Evolutionary conservation across 306 rosid genomes (phyloP), one percentile per base, ranked within the genome.

Genomic region (Echinosophora koreensis): DNA sequence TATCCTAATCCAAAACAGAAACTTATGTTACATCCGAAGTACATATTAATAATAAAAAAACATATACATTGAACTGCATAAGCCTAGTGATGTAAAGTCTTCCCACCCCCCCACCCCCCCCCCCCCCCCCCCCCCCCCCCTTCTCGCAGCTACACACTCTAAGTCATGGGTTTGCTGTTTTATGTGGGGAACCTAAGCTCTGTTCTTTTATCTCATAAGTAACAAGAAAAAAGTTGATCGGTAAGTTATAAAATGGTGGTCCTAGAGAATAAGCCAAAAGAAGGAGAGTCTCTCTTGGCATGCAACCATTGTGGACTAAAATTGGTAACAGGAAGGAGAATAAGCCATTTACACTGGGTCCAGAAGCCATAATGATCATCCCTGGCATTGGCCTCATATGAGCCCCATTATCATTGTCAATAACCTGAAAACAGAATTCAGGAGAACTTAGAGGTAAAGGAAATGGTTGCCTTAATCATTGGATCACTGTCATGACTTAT

Each of bases 301-400:
- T 47, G 59, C 51, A 42, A 38, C 50, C 50, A 32, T 3, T 22
- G 54, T 17, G 34, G 56, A 41, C 68, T 51, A 14, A 8, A 59
- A 59, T 12, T 46, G 38, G 16, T 59, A 37, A 77, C 15, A 78
- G 8, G 27, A 84, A 71, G 71, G 49, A 59, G 71, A 67, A 62
- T 38, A 71, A 55, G 78, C 9, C 73, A 79, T 59, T 82, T 91
- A 88, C 97, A 76, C 11, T 81, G 34, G 87, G 80, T 79, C 80
- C 89, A 82, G 90, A 71, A 83, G 86, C 62, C 8, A 74, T 30
- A 76, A 85, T 83, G 41, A 77, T 35, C 90, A 85, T 86, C 86
- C 96, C 97, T 28, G 93, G 98, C 96, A 88, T 83, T 41, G 98
- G 97, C 85, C 90, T 88, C 97, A 91, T 93, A 80, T 61, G 87